phyloP scores from a whole-genome alignment of 2,329 filamentous ascomycete genomes.

The Aspergillus pseudoviridinutans region DNA sequence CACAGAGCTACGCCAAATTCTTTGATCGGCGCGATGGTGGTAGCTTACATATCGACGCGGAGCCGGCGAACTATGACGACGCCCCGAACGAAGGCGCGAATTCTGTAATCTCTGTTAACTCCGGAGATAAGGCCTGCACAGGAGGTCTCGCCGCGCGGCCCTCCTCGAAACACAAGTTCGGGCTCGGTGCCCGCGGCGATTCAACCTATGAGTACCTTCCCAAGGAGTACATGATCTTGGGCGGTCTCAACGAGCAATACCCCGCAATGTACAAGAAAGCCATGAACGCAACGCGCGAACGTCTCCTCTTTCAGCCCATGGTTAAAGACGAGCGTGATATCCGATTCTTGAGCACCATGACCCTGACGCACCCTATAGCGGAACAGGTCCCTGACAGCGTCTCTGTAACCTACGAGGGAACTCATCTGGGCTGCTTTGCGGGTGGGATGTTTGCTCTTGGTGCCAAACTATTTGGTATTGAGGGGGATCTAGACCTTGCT shows the following conservation, averaged over 20 bases:
- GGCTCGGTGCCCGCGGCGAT: slow-evolving; percentile 44
- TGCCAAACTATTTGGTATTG: slow-evolving; percentile 53
- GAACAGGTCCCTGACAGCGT: slow-evolving; percentile 22
- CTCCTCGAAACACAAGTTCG: slow-evolving; percentile 35
- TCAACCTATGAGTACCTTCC: slow-evolving; percentile 51
- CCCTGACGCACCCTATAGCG: slow-evolving; percentile 15
- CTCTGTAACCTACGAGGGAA: slow-evolving; percentile 44
- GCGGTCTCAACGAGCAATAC: slow-evolving; percentile 42
- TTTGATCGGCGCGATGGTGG: slow-evolving; percentile 16
- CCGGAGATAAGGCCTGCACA: slow-evolving; percentile 30
- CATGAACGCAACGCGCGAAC: slow-evolving; percentile 36
- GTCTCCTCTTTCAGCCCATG: slow-evolving; percentile 46
- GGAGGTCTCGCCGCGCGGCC: slow-evolving; percentile 37
- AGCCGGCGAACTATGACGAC: slow-evolving; percentile 25
- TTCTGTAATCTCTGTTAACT: slow-evolving; percentile 1
- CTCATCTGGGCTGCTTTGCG: slow-evolving; percentile 58
- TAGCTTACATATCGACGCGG: slow-evolving; percentile 22
- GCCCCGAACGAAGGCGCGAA: background rate
- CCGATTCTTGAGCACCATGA: slow-evolving; percentile 37
- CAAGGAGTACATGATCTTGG: slow-evolving; percentile 46
- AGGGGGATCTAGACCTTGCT: slow-evolving; percentile 53
- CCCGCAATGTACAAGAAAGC: slow-evolving; percentile 41
- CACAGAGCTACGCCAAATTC: slow-evolving; percentile 23
- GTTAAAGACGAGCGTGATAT: slow-evolving; percentile 38
- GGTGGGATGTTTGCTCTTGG: slow-evolving; percentile 62